Evolutionary conservation across 192 early-diverging fungal species (phyloP).

Genomic region (Chytriomyces confervae): DNA sequence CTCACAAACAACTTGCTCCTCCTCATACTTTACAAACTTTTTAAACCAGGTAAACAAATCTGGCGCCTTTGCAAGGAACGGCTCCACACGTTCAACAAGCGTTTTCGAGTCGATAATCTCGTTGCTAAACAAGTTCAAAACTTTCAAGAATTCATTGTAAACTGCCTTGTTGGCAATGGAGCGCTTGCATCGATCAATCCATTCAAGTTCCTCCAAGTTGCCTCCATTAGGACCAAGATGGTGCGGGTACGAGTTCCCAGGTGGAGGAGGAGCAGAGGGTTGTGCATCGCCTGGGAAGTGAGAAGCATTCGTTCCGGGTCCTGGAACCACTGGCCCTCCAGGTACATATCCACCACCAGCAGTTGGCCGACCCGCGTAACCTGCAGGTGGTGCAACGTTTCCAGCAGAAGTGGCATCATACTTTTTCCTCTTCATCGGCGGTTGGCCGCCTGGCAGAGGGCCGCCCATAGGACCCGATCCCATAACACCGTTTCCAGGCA

Average conservation of each 20-base stretch:
- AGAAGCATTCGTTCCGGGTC: not conserved
- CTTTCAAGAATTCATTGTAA: conserved; percentile 96
- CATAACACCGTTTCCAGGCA: no score
- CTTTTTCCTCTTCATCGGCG: conserved; percentile 43
- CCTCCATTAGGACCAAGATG: conserved; percentile 18
- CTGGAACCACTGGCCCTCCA: conserved; percentile 14
- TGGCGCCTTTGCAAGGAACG: conserved; percentile 80
- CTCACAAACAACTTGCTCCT: conserved; percentile 70
- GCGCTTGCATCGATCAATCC: conserved; percentile 91
- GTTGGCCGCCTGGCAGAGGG: not conserved
- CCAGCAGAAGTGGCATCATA: conserved; percentile 14
- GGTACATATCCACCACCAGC: conserved; percentile 21
- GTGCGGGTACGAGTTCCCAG: not conserved
- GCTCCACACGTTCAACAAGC: conserved; percentile 83
- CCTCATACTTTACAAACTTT: conserved; percentile 80
- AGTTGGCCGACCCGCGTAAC: no score
- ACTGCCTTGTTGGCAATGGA: conserved; percentile 84
- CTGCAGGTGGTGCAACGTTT: not conserved
- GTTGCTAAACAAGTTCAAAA: conserved; percentile 92
- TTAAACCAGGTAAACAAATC: conserved; percentile 98
- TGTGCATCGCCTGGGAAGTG: conserved; percentile 24
- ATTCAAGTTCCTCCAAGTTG: conserved; percentile 81
- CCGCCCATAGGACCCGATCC: no score
- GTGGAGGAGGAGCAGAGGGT: not conserved
- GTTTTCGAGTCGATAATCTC: conserved; percentile 86